phyloP scores from a whole-genome alignment of 345 rosid species.

The Eucalyptus caleyi region DNA sequence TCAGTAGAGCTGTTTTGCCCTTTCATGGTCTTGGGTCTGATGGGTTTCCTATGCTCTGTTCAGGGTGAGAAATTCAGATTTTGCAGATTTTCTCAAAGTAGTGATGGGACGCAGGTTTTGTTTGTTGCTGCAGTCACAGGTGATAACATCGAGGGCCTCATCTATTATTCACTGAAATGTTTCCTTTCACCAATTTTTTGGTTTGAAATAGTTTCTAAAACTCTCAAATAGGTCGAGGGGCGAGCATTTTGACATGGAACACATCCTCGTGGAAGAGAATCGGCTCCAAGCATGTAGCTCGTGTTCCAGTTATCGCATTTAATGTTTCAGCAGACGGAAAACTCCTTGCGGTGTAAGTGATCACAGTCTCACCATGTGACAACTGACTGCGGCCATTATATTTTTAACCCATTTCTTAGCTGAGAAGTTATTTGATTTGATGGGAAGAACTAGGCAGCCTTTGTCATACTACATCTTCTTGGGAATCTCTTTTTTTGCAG shows the following conservation, averaged over 20 bases:
- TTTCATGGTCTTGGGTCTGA: background rate
- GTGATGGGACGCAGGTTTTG: slow-evolving; percentile 35
- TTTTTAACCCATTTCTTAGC: background rate
- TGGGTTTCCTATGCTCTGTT: background rate
- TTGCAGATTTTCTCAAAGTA: slow-evolving; percentile 61
- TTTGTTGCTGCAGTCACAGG: slow-evolving; percentile 75
- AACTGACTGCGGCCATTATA: background rate
- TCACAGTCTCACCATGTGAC: background rate
- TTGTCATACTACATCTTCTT: background rate
- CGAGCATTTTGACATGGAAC: slow-evolving; percentile 62
- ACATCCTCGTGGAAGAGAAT: slow-evolving; percentile 57
- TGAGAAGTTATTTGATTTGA: background rate
- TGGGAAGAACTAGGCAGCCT: background rate
- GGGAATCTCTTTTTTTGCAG: background rate
- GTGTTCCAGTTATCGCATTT: slow-evolving; percentile 50
- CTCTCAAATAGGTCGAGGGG: slow-evolving; percentile 40
- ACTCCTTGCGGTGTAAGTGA: slow-evolving; percentile 58
- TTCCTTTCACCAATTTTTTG: background rate
- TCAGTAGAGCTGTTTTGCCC: background rate
- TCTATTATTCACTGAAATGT: background rate
- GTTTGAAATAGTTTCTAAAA: background rate
- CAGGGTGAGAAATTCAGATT: slow-evolving; percentile 73
- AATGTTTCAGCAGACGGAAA: slow-evolving; percentile 79
- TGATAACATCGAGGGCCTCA: background rate
- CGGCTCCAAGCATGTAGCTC: slow-evolving; percentile 36